Base-by-base conservation (phyloP, 1,139 yeast species). In the Kodamaea sp. region DNA sequence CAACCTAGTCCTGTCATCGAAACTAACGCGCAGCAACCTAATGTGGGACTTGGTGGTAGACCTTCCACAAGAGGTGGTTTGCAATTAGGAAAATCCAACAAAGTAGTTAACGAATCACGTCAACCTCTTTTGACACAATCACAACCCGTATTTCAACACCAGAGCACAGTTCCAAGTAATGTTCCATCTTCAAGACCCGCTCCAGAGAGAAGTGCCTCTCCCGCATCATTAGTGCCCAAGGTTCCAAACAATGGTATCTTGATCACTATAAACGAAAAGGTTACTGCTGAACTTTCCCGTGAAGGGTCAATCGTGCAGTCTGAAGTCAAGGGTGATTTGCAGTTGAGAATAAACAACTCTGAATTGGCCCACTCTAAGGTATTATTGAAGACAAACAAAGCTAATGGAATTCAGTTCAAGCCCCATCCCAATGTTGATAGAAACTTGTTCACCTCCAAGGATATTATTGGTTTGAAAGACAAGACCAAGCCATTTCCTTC, bases 401-500 rank as follows among this genome's bases (percentile, higher is more conserved):
- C 68, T 13, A 54, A 68, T 22, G 77, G 76, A 21, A 73, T 79
- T 36, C 92, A 83, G 56, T 92, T 79, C 70, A 90, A 90, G 61
- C 88, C 97, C 19, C 97, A 92, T 66, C 98, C 98, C 43, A 89
- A 90, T 58, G 95, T 92, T 46, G 97, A 92, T 66, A 83, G 87
- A 55, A 69, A 68, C 31, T 63, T 78, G 51, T 92, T 90, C 60
- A 70, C 75, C 29, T 59, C 72, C 15, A 61, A 70, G 20, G 71
- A 76, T 43, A 63, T 76, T 26, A 80, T 92, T 54, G 83, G 84
- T 1, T 76, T 90, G 51, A 87, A 85, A 56, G 95, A 89, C 55
- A 68, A 79, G 35, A 57, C 76, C 26, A 86, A 88, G 53, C 77
- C 89, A 19, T 90, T 92, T 76, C 97, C 97, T 28, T 72, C 89